Base-by-base conservation (phyloP, 768 basidiomycete genomes). In the Lactarius sanguifluus region DNA sequence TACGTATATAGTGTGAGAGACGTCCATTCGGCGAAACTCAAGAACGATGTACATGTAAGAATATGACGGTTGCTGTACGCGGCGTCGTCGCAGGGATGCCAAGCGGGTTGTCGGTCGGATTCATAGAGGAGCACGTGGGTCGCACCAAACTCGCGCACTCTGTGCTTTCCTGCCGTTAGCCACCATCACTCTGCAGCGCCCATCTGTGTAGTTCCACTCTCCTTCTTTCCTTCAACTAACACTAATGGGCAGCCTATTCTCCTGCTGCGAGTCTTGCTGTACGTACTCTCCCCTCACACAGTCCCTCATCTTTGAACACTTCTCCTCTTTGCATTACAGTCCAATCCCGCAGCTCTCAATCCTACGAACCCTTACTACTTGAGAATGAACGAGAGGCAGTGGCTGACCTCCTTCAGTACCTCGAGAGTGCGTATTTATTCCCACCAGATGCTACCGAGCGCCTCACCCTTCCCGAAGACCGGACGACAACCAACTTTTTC, bases 401-500 rank as follows among this genome's bases (percentile, higher is more conserved):
- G 20, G 96, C 96, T 54, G 97, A 98, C 78, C 81, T 99, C 59
- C 85, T 99, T 15, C 96, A 98, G 76, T 98, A 92, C 75, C 88
- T 99, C 68, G 97, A 99, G 81, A 99, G 96, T 98, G 77, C 71
- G 91, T 78, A 61, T 59, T 50, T 34, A 34, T 58, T 25, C 25
- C 25, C 54, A 9, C 57, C 40, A 28, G 9, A 50, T 40, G n/a
- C 41, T 34, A 41, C 36, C 40, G 41, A 43, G 30, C 10, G 32
- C 40, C 25, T 59, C 34, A n/a, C 36, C 41, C 65, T 54, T 47
- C 62, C 52, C 32, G n/a, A 76, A 96, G 96, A 99, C 84, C 93
- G 97, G 71, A 90, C 92, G 3, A 95, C 94, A 9, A 98, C 97
- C 79, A 98, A 99, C 81, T 99, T 99, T 85, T 99, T 98, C 81